Evolutionary conservation across 192 early-diverging fungal genomes (phyloP), one percentile per base, ranked within the genome.

Genomic region (Coemansia sp.): DNA sequence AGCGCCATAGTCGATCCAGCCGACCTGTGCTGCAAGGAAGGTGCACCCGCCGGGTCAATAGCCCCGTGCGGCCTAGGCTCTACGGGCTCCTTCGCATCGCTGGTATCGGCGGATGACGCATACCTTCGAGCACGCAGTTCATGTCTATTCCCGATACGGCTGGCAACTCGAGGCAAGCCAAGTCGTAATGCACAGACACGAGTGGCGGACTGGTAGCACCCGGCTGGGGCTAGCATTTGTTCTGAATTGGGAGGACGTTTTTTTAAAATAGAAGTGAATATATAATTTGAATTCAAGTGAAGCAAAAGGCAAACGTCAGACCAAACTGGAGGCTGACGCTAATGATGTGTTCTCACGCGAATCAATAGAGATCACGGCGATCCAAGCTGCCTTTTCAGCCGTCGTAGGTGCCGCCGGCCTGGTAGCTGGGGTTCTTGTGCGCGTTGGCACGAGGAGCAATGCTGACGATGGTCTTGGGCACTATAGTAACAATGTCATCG

Each of bases 41-140:
- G 48, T 8, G 47, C 52, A 3, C 67, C 63, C 18, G 57, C 59
- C 20, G 73, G 68, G 20, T 69, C 73, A 25, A 75, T 41, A 3
- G 65, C 66, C 13, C 63, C 21, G 45, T 76, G 62, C 23, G 59
- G 16, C 12, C 53, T 64, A 20, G 73, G 57, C 53, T 76, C 73
- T 5, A 58, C 64, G 4, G 73, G 45, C 61, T 76, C 68, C 21
- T 48, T 61, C 12, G 21, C 55, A 25, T 16, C 43, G 26, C 21
- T 50, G 67, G 36, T 53, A 25, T 34, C 36, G 25, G 0, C 28
- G 13, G 52, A 55, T 5, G 52, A 55, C 52, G 28, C 26, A 31
- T 55, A 55, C 33, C 52, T 55, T 0, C 14, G 52, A 33, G 21
- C 21, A 55, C 52, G 52, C 9, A 26, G 26, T 16, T 13, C 14